Conservation (phyloP, 495 filamentous ascomycete genomes). For the Penicillium roqueforti region DNA sequence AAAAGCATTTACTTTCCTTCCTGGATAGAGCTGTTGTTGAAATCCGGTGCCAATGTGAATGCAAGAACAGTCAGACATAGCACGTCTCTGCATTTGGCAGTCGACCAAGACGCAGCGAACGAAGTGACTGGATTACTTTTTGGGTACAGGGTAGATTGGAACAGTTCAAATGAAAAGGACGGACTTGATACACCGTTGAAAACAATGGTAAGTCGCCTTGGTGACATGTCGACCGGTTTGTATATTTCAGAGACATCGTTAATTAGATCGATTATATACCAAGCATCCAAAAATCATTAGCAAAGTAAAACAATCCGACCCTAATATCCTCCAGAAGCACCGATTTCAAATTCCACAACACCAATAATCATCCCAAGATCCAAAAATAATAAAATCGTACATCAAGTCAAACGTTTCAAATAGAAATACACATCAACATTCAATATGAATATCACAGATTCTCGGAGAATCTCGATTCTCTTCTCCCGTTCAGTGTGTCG, state of each 20-base stretch:
- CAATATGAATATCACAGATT: constrained; percentile 32
- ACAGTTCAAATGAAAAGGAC: too few species aligned
- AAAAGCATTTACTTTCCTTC: too few species aligned
- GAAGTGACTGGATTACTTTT: too few species aligned
- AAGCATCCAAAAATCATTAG: not conserved
- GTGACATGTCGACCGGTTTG: too few species aligned
- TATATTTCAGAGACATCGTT: too few species aligned
- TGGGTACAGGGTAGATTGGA: too few species aligned
- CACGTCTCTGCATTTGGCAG: too few species aligned
- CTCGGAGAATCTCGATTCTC: constrained; percentile 50
- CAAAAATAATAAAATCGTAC: not conserved
- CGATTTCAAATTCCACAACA: not conserved
- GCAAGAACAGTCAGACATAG: too few species aligned
- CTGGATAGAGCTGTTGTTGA: too few species aligned
- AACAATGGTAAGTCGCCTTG: not conserved
- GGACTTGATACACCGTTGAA: not conserved
- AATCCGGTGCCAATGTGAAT: too few species aligned
- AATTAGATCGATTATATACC: constrained; percentile 2
- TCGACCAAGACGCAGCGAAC: too few species aligned
- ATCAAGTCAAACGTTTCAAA: not conserved
- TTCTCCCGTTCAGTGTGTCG: constrained; percentile 35
- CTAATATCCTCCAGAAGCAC: not conserved
- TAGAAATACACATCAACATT: constrained; percentile 9
- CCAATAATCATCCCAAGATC: constrained; percentile 1
- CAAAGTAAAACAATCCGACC: not conserved